phyloP scores from a whole-genome alignment of 1,284 basidiomycete species.

The Phaffia rhodozyma region DNA sequence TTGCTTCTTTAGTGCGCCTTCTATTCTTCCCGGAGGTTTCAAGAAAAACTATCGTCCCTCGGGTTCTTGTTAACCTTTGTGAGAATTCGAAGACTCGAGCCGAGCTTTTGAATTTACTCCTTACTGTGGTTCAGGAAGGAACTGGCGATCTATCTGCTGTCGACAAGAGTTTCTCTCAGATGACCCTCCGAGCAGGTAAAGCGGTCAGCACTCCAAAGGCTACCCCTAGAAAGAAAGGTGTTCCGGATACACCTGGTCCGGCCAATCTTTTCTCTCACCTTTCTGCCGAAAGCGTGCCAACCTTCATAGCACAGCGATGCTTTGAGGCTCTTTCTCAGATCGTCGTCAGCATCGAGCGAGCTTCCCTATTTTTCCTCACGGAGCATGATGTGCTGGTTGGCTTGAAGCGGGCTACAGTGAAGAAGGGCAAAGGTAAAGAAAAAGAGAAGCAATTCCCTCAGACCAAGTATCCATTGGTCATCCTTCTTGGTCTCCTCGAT shows the following conservation, averaged over 20 bases:
- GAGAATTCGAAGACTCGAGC: slow-evolving; percentile 85
- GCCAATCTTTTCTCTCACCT: slow-evolving; percentile 52
- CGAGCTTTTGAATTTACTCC: slow-evolving; percentile 83
- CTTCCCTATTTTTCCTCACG: slow-evolving; percentile 81
- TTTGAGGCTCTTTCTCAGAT: slow-evolving; percentile 79
- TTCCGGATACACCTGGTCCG: slow-evolving; percentile 34
- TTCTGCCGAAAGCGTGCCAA: slow-evolving; percentile 72
- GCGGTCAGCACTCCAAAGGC: slow-evolving; percentile 51
- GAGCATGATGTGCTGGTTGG: slow-evolving; percentile 78
- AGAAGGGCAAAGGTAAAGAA: slow-evolving; percentile 68
- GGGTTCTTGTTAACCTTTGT: slow-evolving; percentile 86
- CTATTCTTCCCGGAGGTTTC: slow-evolving; percentile 93
- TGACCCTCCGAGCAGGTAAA: slow-evolving; percentile 65
- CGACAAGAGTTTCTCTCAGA: slow-evolving; percentile 85
- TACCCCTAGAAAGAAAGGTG: slow-evolving; percentile 50
- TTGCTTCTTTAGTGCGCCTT: slow-evolving; percentile 80
- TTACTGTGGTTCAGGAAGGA: slow-evolving; percentile 88
- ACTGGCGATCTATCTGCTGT: slow-evolving; percentile 82
- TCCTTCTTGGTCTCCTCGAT: slow-evolving; percentile 73
- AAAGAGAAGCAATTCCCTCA: slow-evolving; percentile 62
- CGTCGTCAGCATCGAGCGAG: slow-evolving; percentile 66
- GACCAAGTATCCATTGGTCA: slow-evolving; percentile 78
- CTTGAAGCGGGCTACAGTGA: slow-evolving; percentile 52
- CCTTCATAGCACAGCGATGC: slow-evolving; percentile 82
- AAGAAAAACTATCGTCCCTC: slow-evolving; percentile 72